phyloP scores from a whole-genome alignment of 345 rosid genomes.

The Schrenkiella parvula region DNA sequence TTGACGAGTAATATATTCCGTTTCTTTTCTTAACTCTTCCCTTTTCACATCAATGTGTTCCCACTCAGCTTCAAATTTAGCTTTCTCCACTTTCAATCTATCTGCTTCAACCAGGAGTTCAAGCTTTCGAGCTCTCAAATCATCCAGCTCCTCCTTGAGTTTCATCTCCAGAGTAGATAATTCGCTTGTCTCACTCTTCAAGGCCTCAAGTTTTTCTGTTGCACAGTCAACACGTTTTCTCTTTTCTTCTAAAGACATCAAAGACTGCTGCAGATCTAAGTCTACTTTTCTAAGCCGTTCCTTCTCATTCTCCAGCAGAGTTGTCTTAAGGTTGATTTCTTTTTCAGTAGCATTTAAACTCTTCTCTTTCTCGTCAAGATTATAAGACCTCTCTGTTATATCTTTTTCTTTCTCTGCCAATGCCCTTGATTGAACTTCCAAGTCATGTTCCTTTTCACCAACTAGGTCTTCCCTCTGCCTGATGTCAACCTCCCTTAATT shows the following conservation, averaged over 20 bases:
- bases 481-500: conserved; percentile 82
- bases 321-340: conserved; percentile 44
- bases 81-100: conserved; percentile 67
- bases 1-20: conserved; percentile 52
- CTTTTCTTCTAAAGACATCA: conserved; percentile 60
- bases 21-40: conserved; percentile 66
- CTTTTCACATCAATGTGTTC: conserved; percentile 91
- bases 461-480: conserved; percentile 59
- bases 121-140: conserved; percentile 68
- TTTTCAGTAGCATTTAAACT: conserved; percentile 43
- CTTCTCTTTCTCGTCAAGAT: conserved; percentile 62
- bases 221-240: conserved; percentile 61
- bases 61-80: conserved; percentile 88
- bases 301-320: conserved; percentile 50
- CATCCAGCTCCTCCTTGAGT: conserved; percentile 93
- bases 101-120: conserved; percentile 80
- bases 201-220: conserved; percentile 60
- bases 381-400: conserved; percentile 43
- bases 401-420: conserved; percentile 73
- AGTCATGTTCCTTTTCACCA: conserved; percentile 73
- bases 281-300: conserved; percentile 56
- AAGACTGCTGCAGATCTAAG: conserved; percentile 60
- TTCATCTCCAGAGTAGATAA: conserved; percentile 69
- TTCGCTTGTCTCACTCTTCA: conserved; percentile 75
- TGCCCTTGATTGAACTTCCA: conserved; percentile 56